Base-by-base conservation (phyloP, 495 filamentous ascomycete species). In the Aspergillus nidulans region DNA sequence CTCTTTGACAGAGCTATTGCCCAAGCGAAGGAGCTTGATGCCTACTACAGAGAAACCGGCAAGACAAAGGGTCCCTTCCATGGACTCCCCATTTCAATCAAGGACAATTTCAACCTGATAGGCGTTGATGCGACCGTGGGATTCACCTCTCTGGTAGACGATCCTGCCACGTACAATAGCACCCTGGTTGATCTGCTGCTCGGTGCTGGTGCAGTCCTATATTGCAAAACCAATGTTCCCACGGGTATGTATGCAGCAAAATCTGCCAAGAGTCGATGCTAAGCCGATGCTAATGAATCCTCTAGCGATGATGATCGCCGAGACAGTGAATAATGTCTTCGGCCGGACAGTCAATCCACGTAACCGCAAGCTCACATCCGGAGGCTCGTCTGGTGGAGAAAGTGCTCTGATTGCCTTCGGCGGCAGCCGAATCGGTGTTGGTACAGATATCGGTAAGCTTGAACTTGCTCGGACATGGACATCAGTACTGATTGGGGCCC, bases 31-130 rank as follows among this genome's bases (percentile, higher is more conserved):
- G 53, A 70, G 32, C 53, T 77, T 3, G 76, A 79, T 53, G 61
- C 63, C 5, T 59, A 74, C 49, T 45, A 75, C 9, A 21, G 42
- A 18, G 53, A 58, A 12, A 62, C 63, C 1, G 62, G 66, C 0
- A 74, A 74, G 25, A 69, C 75, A 13, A 65, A 84, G 23, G 85
- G 85, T 1, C 82, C 83, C 0, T 68, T 88, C 0, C 83, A 87
- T 54, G 85, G 85, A 23, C 53, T 88, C 5, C 84, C 84, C 0
- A 81, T 87, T 47, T 61, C 15, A 4, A 25, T 48, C 25, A 40
- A 64, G 51, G 65, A 66, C 12, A 57, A 55, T 38, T 65, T 68
- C 45, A 63, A 65, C 25, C 41, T 64, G 13, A 32, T 59, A 39
- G 61, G 61, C 3, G 52, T 59, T 30, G 57, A 41, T 18, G 54